Evolutionary conservation across 768 basidiomycete genomes (phyloP).

Genomic region (Russula ochroleuca): DNA sequence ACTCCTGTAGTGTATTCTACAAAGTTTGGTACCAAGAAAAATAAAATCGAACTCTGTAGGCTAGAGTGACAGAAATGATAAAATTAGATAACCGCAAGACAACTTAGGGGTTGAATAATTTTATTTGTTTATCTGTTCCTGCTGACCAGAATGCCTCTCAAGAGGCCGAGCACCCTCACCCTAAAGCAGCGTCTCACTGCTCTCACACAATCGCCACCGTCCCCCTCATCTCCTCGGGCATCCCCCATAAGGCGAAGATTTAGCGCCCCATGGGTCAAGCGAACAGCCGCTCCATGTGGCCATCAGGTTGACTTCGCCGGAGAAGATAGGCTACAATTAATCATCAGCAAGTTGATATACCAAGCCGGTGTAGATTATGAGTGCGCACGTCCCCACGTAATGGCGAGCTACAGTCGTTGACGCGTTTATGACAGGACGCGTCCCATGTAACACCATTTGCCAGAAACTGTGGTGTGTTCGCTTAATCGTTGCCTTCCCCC

Average conservation of each 20-base stretch:
- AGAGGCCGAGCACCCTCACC: constrained; percentile 32
- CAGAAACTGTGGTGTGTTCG: background rate
- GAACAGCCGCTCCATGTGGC: constrained; percentile 32
- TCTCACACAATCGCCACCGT: constrained; percentile 50
- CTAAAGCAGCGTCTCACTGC: constrained; percentile 67
- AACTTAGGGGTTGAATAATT: no score
- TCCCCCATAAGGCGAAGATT: constrained; percentile 38
- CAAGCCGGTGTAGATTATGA: constrained; percentile 89
- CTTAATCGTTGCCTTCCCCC: background rate
- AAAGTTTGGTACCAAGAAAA: no score
- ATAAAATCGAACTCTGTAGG: no score
- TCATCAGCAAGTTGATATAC: constrained; percentile 70
- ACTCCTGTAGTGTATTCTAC: no score
- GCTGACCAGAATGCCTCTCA: constrained; percentile 7
- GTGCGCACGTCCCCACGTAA: constrained; percentile 42
- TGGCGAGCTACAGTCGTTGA: constrained; percentile 18
- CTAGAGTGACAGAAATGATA: no score
- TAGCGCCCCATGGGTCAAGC: constrained; percentile 51
- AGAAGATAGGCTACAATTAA: constrained; percentile 52
- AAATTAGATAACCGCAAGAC: no score
- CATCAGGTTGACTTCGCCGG: constrained; percentile 27
- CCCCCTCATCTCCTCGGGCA: constrained; percentile 38
- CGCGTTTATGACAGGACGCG: constrained; percentile 53
- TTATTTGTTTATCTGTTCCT: no score
- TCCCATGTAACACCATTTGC: constrained; percentile 56